phyloP scores from a whole-genome alignment of 805 yeast species.

The Barnettozyma wickerhamii region DNA sequence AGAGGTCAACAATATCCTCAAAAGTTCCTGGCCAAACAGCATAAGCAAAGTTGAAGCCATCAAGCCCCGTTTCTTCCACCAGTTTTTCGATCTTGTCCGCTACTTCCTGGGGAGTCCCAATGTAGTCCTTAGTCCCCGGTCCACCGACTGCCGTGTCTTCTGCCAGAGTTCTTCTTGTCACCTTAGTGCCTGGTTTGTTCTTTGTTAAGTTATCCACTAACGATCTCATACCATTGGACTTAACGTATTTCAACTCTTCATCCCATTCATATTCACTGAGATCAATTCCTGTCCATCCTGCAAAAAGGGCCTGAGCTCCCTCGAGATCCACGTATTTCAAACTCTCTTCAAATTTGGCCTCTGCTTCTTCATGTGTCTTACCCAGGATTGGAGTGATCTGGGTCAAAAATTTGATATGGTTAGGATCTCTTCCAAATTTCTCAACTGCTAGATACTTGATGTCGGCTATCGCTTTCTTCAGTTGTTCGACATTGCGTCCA shows the following conservation, averaged over 20 bases:
- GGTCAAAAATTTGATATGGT: conserved; percentile 31
- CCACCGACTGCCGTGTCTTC: neutral
- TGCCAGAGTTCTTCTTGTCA: neutral
- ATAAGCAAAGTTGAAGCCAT: conserved; percentile 34
- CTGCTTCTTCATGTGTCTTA: conserved; percentile 36
- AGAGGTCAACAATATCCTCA: conserved; percentile 34
- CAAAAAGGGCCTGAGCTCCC: conserved; percentile 34
- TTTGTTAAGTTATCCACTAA: neutral
- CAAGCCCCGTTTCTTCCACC: conserved; percentile 6
- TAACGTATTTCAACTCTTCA: conserved; percentile 26
- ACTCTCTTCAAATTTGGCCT: conserved; percentile 26
- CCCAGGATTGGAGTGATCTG: conserved; percentile 31
- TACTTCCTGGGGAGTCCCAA: conserved; percentile 32
- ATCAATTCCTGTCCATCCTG: conserved; percentile 40
- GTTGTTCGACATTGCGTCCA: conserved; percentile 26
- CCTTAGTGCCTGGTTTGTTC: neutral
- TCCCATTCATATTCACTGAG: conserved; percentile 29
- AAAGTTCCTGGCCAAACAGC: conserved; percentile 34
- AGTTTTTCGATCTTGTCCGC: conserved; percentile 13
- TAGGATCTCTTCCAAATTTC: conserved; percentile 30
- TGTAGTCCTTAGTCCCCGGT: neutral
- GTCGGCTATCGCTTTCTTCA: conserved; percentile 8
- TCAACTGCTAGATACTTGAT: conserved; percentile 28
- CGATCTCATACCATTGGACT: neutral
- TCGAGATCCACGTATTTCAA: conserved; percentile 28